phyloP scores from a whole-genome alignment of 2,329 filamentous ascomycete genomes.

The Allantophomopsis cytisporea region DNA sequence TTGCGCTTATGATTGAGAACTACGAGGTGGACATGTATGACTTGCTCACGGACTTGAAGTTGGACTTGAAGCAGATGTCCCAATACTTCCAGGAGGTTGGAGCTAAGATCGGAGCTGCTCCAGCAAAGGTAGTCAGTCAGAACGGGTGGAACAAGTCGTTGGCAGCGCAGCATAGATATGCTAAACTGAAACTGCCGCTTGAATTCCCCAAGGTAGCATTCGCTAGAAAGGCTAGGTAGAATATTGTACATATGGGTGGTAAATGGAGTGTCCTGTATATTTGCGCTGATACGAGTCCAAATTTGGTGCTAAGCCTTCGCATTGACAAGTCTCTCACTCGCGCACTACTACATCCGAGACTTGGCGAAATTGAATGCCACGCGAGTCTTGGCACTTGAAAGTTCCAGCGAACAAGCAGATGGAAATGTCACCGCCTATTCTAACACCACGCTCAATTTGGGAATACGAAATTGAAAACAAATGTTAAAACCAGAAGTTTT shows the following conservation, averaged over 20 bases:
- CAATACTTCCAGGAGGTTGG: slow-evolving; percentile 69
- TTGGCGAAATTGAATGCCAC: no score
- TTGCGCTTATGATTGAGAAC: slow-evolving; percentile 59
- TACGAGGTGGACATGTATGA: slow-evolving; percentile 59
- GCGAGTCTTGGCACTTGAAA: no score
- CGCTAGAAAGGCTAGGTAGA: slow-evolving; percentile 7
- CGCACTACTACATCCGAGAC: no score
- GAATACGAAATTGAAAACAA: no score
- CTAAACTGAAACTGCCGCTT: slow-evolving; percentile 63
- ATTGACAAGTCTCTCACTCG: no score
- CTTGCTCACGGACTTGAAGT: slow-evolving; percentile 55
- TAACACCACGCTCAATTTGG: no score
- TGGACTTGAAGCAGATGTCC: slow-evolving; percentile 58
- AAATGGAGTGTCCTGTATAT: not conserved
- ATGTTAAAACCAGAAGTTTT: no score
- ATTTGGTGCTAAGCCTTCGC: no score
- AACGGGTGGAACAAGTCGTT: slow-evolving; percentile 46
- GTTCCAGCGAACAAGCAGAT: no score
- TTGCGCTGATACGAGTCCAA: no score
- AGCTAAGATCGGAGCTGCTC: slow-evolving; percentile 38
- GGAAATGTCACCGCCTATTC: no score
- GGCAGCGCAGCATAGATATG: slow-evolving; percentile 47
- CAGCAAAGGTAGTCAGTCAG: slow-evolving; percentile 31
- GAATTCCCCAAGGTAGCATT: slow-evolving; percentile 56
- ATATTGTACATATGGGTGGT: not conserved